A percentile compares a stretch with the other conserved stretches of the same genome.
Conservation (phyloP, 345 rosid species). For the Barbarea vulgaris region DNA sequence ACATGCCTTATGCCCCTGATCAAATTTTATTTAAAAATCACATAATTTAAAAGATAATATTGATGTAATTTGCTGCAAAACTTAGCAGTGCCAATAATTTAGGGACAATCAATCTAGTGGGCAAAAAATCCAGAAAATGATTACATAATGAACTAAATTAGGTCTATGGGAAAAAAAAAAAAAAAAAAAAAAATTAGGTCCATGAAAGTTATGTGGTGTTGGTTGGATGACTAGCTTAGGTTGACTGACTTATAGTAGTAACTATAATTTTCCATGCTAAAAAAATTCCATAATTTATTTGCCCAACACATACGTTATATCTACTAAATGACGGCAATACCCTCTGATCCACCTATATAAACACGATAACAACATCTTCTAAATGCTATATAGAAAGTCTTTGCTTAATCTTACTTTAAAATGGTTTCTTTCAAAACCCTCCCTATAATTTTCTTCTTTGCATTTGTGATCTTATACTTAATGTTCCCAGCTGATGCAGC, state of each 20-base stretch:
- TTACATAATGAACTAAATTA: too few species aligned
- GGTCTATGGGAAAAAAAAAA: too few species aligned
- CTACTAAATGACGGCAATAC: not conserved
- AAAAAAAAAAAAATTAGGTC: too few species aligned
- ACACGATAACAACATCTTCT: not conserved
- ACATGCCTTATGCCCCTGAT: too few species aligned
- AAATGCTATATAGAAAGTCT: not conserved
- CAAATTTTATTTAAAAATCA: too few species aligned
- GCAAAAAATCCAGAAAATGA: too few species aligned
- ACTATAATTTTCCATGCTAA: not conserved
- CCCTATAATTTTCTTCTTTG: not conserved
- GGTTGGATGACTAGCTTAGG: too few species aligned
- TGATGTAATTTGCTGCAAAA: too few species aligned
- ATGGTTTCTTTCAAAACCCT: not conserved
- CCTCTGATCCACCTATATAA: not conserved
- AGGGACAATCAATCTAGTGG: too few species aligned
- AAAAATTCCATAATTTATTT: not conserved
- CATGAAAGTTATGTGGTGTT: too few species aligned
- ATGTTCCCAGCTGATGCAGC: conserved; percentile 5
- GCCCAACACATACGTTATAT: not conserved
- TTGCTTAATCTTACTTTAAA: not conserved
- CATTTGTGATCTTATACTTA: conserved; percentile 7
- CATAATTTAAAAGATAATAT: too few species aligned
- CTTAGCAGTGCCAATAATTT: too few species aligned
- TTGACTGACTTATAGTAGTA: not conserved